phyloP scores from a whole-genome alignment of 768 basidiomycete genomes.

The Termitomyces titanicus region DNA sequence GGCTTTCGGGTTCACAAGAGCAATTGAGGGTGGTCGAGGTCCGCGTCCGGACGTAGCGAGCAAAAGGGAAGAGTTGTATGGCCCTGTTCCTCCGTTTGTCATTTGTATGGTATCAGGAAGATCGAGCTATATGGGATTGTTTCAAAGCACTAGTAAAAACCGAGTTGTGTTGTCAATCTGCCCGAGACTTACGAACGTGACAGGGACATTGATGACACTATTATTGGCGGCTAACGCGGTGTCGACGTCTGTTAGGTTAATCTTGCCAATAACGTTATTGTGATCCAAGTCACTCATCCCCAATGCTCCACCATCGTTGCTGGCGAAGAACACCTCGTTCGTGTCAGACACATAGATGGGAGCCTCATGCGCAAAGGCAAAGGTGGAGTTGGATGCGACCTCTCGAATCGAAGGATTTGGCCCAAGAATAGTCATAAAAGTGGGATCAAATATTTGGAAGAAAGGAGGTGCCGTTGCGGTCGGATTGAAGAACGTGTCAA shows the following conservation, averaged over 20 bases:
- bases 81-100: slow-evolving; percentile 69
- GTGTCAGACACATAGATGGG: slow-evolving; percentile 64
- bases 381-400: slow-evolving; percentile 57
- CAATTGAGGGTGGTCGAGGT: slow-evolving; percentile 55
- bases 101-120: slow-evolving; percentile 59
- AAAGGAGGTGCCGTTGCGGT: slow-evolving; percentile 55
- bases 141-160: background rate
- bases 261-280: slow-evolving; percentile 61
- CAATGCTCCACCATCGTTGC: slow-evolving; percentile 62
- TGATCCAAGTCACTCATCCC: slow-evolving; percentile 62
- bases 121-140: slow-evolving; percentile 38
- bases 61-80: slow-evolving; percentile 53
- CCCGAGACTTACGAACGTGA: slow-evolving; percentile 33
- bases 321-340: slow-evolving; percentile 72
- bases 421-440: slow-evolving; percentile 62
- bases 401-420: slow-evolving; percentile 49
- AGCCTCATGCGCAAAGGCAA: slow-evolving; percentile 79
- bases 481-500: slow-evolving; percentile 52
- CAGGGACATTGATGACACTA: slow-evolving; percentile 43
- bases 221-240: slow-evolving; percentile 33
- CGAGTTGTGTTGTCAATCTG: background rate
- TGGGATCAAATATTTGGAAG: slow-evolving; percentile 48
- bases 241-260: slow-evolving; percentile 56
- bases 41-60: slow-evolving; percentile 68
- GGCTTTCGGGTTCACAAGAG: slow-evolving; percentile 56